phyloP scores from a whole-genome alignment of 2,329 filamentous ascomycete species.

The Hirsutella thompsonii region DNA sequence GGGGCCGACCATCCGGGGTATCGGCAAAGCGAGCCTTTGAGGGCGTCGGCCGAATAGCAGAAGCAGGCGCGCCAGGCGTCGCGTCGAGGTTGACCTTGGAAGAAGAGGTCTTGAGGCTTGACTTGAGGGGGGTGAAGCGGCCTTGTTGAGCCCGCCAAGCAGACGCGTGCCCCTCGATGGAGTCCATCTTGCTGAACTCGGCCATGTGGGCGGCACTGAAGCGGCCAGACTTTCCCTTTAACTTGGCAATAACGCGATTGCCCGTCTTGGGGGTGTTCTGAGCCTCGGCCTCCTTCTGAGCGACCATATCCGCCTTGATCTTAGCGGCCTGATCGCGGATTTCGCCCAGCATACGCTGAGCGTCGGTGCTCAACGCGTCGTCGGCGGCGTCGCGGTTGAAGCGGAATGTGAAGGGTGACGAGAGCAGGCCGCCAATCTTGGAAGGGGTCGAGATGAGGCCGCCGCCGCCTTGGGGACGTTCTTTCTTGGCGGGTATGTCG shows the following conservation, averaged over 20 bases:
- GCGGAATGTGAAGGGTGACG: slow-evolving; percentile 55
- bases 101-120: slow-evolving; percentile 24
- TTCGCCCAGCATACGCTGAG: slow-evolving; percentile 48
- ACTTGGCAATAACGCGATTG: slow-evolving; percentile 61
- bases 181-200: slow-evolving; percentile 96
- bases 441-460: slow-evolving; percentile 48
- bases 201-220: slow-evolving; percentile 80
- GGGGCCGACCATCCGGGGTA: slow-evolving; percentile 25
- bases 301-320: slow-evolving; percentile 56
- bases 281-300: slow-evolving; percentile 44
- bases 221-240: slow-evolving; percentile 64
- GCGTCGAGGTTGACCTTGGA: slow-evolving; percentile 31
- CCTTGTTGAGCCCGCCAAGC: slow-evolving; percentile 51
- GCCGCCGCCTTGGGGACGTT: slow-evolving; percentile 20
- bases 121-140: slow-evolving; percentile 34
- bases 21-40: slow-evolving; percentile 56
- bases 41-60: slow-evolving; percentile 36
- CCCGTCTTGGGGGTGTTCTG: slow-evolving; percentile 22
- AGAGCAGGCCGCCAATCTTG: slow-evolving; percentile 36
- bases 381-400: slow-evolving; percentile 44
- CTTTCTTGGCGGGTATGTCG: slow-evolving; percentile 47
- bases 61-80: slow-evolving; percentile 19
- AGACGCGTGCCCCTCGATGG: slow-evolving; percentile 77
- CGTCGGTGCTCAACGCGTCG: slow-evolving; percentile 45
- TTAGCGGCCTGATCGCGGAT: slow-evolving; percentile 58